Evolutionary conservation across 1,139 yeast genomes (phyloP), one percentile per base, ranked within the genome.

Genomic region (Meyerozyma smithsonii): DNA sequence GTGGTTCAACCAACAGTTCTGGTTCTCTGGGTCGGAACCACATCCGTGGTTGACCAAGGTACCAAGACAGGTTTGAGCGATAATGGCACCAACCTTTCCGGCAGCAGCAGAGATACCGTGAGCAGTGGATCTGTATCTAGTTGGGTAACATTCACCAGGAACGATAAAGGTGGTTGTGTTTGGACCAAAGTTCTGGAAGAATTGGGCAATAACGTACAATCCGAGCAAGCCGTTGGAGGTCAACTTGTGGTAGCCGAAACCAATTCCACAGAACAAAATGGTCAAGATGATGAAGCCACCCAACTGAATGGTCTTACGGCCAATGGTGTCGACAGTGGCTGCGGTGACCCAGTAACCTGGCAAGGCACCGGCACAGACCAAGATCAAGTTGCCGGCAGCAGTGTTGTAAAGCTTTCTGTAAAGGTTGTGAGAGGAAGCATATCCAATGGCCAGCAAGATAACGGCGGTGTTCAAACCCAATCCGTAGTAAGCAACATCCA

Each of bases 91-190:
- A 50, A 86, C 73, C 71, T 92, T 92, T 77, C 98, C 98, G 39
- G 80, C 62, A 40, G 96, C 97, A 50, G 98, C 98, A 51, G 96
- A 87, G 48, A 92, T 70, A 75, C 98, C 98, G 62, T 92, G 98
- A 41, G 97, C 97, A 51, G 97, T 83, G 35, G 97, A 92, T 79
- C 98, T 87, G 72, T 89, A 88, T 69, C 95, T 79, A 38, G 98
- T 92, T 61, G 98, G 98, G 87, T 76, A 92, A 58, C 82, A 77
- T 73, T 92, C 98, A 64, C 97, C 98, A 38, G 98, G 97, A 55
- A 88, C 80, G 56, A 92, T 78, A 68, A 92, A 92, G 43, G 98
- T 92, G 38, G 97, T 94, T 45, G 90, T 79, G 76, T 92, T 92
- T 60, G 98, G 97, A 59, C 96, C 96, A 54, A 86, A 87, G 65